A percentile compares a stretch with the other conserved stretches of the same genome.
Evolutionary conservation across 2,329 filamentous ascomycete species (phyloP).

Genomic region (Cordyceps tenuipes): DNA sequence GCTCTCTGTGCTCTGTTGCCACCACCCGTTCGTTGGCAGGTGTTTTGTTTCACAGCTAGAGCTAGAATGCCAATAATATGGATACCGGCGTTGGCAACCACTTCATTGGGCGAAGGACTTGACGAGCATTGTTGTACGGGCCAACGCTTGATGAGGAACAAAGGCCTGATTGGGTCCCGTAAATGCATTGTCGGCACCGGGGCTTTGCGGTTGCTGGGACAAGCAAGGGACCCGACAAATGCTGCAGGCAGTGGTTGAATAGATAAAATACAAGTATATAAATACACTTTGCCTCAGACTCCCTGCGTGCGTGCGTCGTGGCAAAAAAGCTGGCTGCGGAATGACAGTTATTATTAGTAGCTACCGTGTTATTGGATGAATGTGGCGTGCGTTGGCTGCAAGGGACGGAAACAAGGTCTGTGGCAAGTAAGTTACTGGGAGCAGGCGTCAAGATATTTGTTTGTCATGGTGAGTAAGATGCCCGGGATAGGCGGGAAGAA

Average conservation of each 20-base stretch:
- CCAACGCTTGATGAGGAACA: neutral
- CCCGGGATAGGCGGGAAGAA: too few relatives aligned
- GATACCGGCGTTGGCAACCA: neutral
- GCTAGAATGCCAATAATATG: neutral
- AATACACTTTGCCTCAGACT: too few relatives aligned
- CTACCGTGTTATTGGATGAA: neutral
- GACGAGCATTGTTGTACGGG: neutral
- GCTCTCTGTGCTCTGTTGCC: too few relatives aligned
- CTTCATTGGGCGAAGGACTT: neutral
- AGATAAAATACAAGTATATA: neutral
- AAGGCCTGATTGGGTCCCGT: neutral
- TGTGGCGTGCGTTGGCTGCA: neutral
- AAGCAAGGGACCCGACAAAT: neutral
- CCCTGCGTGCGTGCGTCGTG: neutral
- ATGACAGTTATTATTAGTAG: neutral
- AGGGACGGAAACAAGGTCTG: neutral
- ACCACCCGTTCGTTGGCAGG: neutral
- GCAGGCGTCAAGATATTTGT: too few relatives aligned
- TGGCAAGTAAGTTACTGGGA: too few relatives aligned
- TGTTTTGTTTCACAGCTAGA: constrained; percentile 4
- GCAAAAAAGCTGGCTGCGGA: neutral
- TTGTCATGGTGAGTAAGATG: too few relatives aligned
- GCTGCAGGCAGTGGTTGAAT: neutral
- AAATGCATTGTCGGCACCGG: neutral
- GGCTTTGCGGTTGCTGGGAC: neutral